Percentiles rank a stretch among this genome's conserved stretches.
Conservation (phyloP, 2,329 filamentous ascomycete species). For the Pleomassaria siparia region DNA sequence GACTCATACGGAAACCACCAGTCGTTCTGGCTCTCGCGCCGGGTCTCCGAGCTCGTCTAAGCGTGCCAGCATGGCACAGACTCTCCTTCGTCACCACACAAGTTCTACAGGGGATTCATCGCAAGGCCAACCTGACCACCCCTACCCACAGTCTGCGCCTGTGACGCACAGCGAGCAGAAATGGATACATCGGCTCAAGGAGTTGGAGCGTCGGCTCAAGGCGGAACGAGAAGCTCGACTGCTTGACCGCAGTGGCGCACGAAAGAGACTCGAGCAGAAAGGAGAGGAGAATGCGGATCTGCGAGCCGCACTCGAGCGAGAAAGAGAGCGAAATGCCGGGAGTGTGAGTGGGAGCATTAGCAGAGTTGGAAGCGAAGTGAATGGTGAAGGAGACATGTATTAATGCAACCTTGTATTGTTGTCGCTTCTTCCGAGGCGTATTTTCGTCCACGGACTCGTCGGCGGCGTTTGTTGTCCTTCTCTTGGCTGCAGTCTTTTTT, state of each 20-base stretch:
- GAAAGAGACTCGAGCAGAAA: conserved; percentile 77
- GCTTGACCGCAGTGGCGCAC: conserved; percentile 79
- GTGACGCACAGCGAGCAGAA: conserved; percentile 64
- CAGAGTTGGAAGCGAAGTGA: conserved; percentile 20
- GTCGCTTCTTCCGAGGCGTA: no score
- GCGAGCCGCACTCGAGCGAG: conserved; percentile 63
- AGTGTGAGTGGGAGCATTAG: conserved; percentile 21
- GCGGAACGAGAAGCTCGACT: conserved; percentile 84
- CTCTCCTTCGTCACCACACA: conserved; percentile 58
- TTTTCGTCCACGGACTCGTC: background rate
- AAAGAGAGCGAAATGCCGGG: conserved; percentile 42
- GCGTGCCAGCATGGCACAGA: conserved; percentile 51
- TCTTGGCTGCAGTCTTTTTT: background rate
- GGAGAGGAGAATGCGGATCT: conserved; percentile 73
- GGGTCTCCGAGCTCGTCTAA: conserved; percentile 38
- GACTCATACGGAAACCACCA: conserved; percentile 22
- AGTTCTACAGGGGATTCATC: conserved; percentile 51
- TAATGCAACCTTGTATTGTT: conserved; percentile 7
- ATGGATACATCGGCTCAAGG: conserved; percentile 82
- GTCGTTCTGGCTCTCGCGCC: conserved; percentile 28
- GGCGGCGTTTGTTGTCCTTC: background rate
- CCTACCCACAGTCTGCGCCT: conserved; percentile 38
- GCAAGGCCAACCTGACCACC: conserved; percentile 31
- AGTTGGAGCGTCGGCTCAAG: conserved; percentile 86
- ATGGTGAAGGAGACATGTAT: conserved; percentile 13